Evolutionary conservation across 352 stramenopile genomes (phyloP), one percentile per base, ranked within the genome.

Genomic region (Saprolegnia diclina): DNA sequence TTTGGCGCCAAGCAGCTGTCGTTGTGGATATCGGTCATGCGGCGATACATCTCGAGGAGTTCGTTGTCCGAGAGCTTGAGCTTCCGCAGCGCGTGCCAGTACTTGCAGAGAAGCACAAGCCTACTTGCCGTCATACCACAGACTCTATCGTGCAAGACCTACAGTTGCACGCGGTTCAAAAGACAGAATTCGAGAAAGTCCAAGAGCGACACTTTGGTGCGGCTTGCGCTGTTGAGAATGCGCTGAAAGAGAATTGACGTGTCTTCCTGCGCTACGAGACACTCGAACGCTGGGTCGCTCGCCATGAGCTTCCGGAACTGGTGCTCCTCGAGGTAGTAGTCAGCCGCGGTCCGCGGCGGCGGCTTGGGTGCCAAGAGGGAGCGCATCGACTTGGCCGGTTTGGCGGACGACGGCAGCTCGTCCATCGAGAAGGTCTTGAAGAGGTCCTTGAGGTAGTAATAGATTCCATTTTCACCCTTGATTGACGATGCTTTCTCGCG

Each of bases 111-210:
- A 21, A 91, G 46, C n/a, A 93, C 55, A 4, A 84, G 82, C 5
- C 85, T 93, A 70, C 37, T 21, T 57, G 1, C 0, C 50, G 46
- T 5, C 65, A 52, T 38, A 42, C 4, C 10, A 18, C 4, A 22
- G 14, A 10, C n/a, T 5, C 7, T 11, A 61, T 1, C 4, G 21
- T 26, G 26, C 44, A 0, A 48, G 1, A 80, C 82, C 29, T 71
- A 93, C 83, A 93, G 67, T 56, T 93, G 85, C 40, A 89, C 82
- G 55, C 88, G 82, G 54, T 93, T 82, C 11, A 93, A 73, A 5
- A 93, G 71, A 61, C 83, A 93, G 53, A 93, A 93, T 67, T 91
- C 85, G 10, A 93, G 79, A 71, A 91, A 89, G 65, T 91, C 85
- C 65, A 79, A 64, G 24, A 87, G 85, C 73, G 38, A 87, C 65